Percentiles rank a stretch among this genome's conserved stretches.
Evolutionary conservation across 1,139 yeast species (phyloP).

Genomic region (Cylindricascospora bacillispora): DNA sequence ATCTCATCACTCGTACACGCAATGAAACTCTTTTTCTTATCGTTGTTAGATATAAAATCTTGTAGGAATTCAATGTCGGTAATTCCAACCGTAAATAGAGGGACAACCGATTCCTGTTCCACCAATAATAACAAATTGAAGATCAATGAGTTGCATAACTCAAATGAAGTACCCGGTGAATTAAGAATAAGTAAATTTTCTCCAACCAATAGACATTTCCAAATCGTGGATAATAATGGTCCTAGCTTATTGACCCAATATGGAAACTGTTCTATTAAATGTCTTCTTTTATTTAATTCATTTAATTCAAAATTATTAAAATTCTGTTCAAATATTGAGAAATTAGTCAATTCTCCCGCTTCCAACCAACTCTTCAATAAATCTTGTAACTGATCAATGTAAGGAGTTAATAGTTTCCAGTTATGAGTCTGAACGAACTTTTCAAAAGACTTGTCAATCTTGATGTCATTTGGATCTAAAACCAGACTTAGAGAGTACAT

Average conservation of each 20-base stretch:
- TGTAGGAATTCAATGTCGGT: conserved; percentile 37
- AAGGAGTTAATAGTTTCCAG: not conserved
- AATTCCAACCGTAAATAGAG: conserved; percentile 48
- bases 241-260: conserved; percentile 36
- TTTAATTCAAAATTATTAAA: conserved; percentile 14
- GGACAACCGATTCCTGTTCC: conserved; percentile 16
- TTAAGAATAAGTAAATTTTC: conserved; percentile 49
- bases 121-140: conserved; percentile 39
- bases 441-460: not conserved
- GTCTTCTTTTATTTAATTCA: conserved; percentile 6
- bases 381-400: conserved; percentile 25
- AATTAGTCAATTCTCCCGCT: conserved; percentile 10
- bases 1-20: conserved; percentile 69
- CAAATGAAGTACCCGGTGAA: conserved; percentile 28
- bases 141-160: conserved; percentile 34
- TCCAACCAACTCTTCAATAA: conserved; percentile 28
- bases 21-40: conserved; percentile 31
- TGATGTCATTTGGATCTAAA: conserved; percentile 27
- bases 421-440: too few species aligned
- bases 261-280: conserved; percentile 16
- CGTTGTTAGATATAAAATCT: too few species aligned
- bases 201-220: conserved; percentile 56
- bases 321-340: conserved; percentile 23
- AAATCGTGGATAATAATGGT: conserved; percentile 57
- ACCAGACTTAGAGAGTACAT: conserved; percentile 57